phyloP scores from a whole-genome alignment of 1,284 basidiomycete genomes.

The Ganoderma lingzhi region DNA sequence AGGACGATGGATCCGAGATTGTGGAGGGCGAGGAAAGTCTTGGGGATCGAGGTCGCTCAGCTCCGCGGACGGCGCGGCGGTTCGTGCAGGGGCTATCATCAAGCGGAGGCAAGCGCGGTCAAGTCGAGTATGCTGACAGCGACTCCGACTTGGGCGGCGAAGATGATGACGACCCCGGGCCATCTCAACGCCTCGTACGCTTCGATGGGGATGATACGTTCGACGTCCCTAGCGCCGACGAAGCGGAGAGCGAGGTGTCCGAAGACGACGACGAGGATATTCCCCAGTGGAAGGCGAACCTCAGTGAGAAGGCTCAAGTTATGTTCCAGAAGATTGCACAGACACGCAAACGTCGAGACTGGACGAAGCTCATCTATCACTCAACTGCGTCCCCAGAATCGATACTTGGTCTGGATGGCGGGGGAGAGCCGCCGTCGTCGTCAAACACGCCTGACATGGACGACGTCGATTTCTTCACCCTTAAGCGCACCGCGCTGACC shows the following conservation, averaged over 20 bases:
- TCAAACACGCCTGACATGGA: slow-evolving; percentile 43
- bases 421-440: slow-evolving; percentile 39
- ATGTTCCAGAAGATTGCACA: slow-evolving; percentile 54
- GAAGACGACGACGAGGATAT: slow-evolving; percentile 49
- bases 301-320: slow-evolving; percentile 67
- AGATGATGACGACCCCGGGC: slow-evolving; percentile 49
- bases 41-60: slow-evolving; percentile 54
- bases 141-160: slow-evolving; percentile 76
- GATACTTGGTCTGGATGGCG: slow-evolving; percentile 61
- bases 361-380: slow-evolving; percentile 90
- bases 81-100: slow-evolving; percentile 44
- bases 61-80: slow-evolving; percentile 56
- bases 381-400: slow-evolving; percentile 76
- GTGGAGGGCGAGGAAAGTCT: slow-evolving; percentile 36
- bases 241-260: slow-evolving; percentile 49
- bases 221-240: slow-evolving; percentile 58
- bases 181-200: slow-evolving; percentile 36
- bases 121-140: slow-evolving; percentile 79
- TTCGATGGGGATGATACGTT: slow-evolving; percentile 58
- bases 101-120: slow-evolving; percentile 47
- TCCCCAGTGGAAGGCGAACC: slow-evolving; percentile 84
- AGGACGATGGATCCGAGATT: slow-evolving; percentile 39
- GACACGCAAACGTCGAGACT: slow-evolving; percentile 66
- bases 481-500: slow-evolving; percentile 52
- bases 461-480: slow-evolving; percentile 82